phyloP scores from a whole-genome alignment of 1,284 basidiomycete genomes.

The Athelia psychrophila region DNA sequence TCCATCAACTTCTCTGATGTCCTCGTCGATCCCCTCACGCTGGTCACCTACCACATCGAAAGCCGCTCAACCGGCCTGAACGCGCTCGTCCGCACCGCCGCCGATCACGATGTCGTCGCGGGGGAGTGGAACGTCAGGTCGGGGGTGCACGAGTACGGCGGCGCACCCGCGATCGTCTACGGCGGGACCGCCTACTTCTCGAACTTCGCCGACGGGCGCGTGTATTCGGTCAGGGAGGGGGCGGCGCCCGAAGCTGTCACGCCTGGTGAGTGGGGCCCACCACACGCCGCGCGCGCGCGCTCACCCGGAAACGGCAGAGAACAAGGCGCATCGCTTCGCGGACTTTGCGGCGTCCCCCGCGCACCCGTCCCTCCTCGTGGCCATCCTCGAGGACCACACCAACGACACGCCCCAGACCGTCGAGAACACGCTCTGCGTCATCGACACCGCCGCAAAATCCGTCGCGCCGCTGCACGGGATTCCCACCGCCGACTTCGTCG shows the following conservation, averaged over 20 bases:
- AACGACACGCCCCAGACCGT: conserved; percentile 52
- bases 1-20: conserved; percentile 30
- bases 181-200: conserved; percentile 55
- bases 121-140: conserved; percentile 54
- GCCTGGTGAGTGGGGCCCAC: conserved; percentile 42
- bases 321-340: conserved; percentile 55
- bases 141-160: conserved; percentile 59
- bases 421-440: conserved; percentile 53
- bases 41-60: conserved; percentile 60
- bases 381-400: conserved; percentile 70
- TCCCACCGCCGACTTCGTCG: conserved; percentile 66
- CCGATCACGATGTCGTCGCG: conserved; percentile 48
- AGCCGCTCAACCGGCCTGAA: conserved; percentile 54
- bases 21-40: conserved; percentile 51
- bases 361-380: conserved; percentile 44
- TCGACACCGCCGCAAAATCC: conserved; percentile 45
- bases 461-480: conserved; percentile 22
- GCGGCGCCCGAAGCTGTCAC: conserved; percentile 52
- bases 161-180: conserved; percentile 49
- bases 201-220: conserved; percentile 44
- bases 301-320: conserved; percentile 30
- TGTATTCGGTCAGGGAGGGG: conserved; percentile 40
- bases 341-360: conserved; percentile 46
- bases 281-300: conserved; percentile 4
- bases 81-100: conserved; percentile 50